Evolutionary conservation across 306 rosid species (phyloP).

Genomic region (Dryas alaskensis): DNA sequence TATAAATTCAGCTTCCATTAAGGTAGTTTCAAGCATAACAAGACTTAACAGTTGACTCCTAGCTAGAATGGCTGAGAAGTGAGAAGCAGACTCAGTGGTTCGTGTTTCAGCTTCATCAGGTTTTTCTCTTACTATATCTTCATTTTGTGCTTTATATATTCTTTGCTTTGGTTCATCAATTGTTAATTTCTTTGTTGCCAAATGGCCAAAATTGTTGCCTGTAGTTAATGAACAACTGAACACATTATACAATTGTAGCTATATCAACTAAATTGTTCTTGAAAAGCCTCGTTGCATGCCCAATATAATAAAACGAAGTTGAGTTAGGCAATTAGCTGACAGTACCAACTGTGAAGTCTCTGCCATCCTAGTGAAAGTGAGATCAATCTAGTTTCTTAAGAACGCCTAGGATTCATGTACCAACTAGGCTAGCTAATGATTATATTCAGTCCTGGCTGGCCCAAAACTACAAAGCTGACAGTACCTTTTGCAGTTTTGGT

Average conservation of each 20-base stretch:
- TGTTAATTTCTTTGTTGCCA: neutral
- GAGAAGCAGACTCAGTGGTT: neutral
- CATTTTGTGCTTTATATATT: neutral
- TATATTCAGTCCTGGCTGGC: too few relatives aligned
- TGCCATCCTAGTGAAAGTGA: neutral
- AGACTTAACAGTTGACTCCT: neutral
- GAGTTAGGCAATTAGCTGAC: too few relatives aligned
- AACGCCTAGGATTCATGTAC: neutral
- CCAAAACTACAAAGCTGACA: neutral
- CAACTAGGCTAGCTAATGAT: neutral
- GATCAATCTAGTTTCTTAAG: neutral
- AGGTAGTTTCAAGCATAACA: neutral
- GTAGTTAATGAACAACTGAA: neutral
- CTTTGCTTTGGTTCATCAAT: neutral
- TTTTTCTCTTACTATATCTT: conserved; percentile 2
- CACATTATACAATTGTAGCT: neutral
- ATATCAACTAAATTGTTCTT: neutral
- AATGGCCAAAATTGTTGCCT: neutral
- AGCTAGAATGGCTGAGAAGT: neutral
- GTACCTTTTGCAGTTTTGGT: neutral
- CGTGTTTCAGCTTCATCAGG: neutral
- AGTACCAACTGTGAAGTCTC: too few relatives aligned
- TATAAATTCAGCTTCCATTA: neutral
- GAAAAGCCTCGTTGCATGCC: neutral
- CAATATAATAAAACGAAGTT: too few relatives aligned